Base-by-base conservation (phyloP, 768 basidiomycete genomes). In the Roridomyces roridus region DNA sequence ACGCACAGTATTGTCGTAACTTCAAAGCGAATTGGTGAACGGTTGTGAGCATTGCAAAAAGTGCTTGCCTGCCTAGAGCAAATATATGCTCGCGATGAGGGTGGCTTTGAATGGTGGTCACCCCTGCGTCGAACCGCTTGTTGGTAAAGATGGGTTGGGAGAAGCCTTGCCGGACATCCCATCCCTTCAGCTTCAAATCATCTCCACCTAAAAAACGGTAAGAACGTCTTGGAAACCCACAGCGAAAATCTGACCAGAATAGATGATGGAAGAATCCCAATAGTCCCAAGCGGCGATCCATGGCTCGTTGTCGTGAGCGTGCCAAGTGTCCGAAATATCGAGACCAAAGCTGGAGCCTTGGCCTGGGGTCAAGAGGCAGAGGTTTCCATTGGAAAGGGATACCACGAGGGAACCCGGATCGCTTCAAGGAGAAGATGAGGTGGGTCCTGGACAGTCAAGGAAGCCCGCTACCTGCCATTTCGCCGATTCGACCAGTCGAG, bases 251-350 rank as follows among this genome's bases (percentile, higher is more conserved):
- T 44, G 43, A 91, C 95, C 96, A 11, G 94, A 94, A 74, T 92
- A 98, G 5, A 97, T 77, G 31, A 92, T 70, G 65, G 86, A 85
- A 1, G 79, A 75, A 56, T 95, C 76, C 91, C 94, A 96, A 61
- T 89, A 87, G 65, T 98, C 84, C 88, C 94, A 98, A 1, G 91
- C 86, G 1, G 90, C 86, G 45, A 94, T 85, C 97, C 97, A 99
- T 0, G 96, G 91, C 68, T 99, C 97, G 65, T 87, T 86, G 54
- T 95, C 92, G 65, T 98, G 97, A 1, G 92, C 96, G 55, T 85
- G 77, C 95, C 95, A 98, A 2, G 78, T 79, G 23, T 82, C 72
- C 5, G 75, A 74, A 4, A 88, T 69, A 0, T 67, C 48, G 24
- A 91, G 68, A 14, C 77, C 74, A 25, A 37, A 54, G 11, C 23